These are phyloP conservation scores for Leccinum variabile DNA, from an alignment of 1,284 basidiomycete species.

Conservation along the genomic window DNA sequence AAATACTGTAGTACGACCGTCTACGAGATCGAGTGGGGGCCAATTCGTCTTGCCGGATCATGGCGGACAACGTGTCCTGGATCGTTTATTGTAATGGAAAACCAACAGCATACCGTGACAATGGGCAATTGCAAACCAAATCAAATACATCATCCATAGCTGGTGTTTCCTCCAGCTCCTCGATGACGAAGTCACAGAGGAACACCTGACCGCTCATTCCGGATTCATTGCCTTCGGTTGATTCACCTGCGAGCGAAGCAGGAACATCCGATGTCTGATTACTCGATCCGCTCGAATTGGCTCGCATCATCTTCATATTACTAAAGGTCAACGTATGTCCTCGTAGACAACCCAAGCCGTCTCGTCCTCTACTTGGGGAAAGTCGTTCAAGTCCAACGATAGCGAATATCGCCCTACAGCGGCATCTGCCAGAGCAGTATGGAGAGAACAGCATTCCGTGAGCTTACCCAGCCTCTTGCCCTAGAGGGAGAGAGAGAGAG, in stretches of 20 bases:
- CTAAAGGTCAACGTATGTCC: slow-evolving; percentile 50
- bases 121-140: slow-evolving; percentile 33
- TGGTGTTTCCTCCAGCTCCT: slow-evolving; percentile 27
- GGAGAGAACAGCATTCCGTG: slow-evolving; percentile 41
- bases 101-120: not conserved
- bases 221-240: slow-evolving; percentile 10
- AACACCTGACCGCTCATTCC: slow-evolving; percentile 23
- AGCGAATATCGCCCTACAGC: slow-evolving; percentile 52
- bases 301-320: slow-evolving; percentile 31
- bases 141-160: slow-evolving; percentile 20
- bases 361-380: slow-evolving; percentile 52
- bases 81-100: slow-evolving; percentile 14
- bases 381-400: slow-evolving; percentile 42
- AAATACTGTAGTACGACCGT: slow-evolving; percentile 47
- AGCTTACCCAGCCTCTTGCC: slow-evolving; percentile 64
- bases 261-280: slow-evolving; percentile 15
- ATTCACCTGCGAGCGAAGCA: slow-evolving; percentile 12
- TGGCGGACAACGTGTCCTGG: slow-evolving; percentile 62
- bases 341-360: slow-evolving; percentile 43
- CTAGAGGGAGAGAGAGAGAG: slow-evolving; percentile 36
- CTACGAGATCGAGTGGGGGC: slow-evolving; percentile 54
- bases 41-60: slow-evolving; percentile 70
- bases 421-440: slow-evolving; percentile 42
- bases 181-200: slow-evolving; percentile 22
- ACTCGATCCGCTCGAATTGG: slow-evolving; percentile 19